Evolutionary conservation across 2,329 filamentous ascomycete genomes (phyloP).

Genomic region (Sporothrix protearum): DNA sequence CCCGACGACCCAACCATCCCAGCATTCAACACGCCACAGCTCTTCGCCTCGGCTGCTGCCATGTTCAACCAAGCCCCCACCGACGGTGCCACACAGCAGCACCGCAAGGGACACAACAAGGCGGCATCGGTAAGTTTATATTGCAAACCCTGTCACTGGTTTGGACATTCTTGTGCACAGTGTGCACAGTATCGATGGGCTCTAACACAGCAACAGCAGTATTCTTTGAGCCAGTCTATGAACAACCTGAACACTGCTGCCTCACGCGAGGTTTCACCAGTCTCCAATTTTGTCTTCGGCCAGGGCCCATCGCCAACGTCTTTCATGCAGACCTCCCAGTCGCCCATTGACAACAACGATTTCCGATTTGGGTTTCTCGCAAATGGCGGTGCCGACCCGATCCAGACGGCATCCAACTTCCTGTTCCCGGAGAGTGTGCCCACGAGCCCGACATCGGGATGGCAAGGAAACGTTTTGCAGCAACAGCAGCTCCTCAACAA

Average conservation of each 20-base stretch:
- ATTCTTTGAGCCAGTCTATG: constrained; percentile 50
- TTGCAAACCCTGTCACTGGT: background rate
- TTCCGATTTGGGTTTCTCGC: constrained; percentile 32
- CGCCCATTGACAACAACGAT: constrained; percentile 42
- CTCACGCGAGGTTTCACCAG: constrained; percentile 55
- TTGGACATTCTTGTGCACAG: background rate
- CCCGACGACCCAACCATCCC: constrained; percentile 28
- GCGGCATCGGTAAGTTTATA: constrained; percentile 41
- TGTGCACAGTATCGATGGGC: constrained; percentile 28
- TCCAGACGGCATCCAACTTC: constrained; percentile 21
- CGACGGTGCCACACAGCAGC: background rate
- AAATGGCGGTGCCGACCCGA: constrained; percentile 13
- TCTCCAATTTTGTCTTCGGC: constrained; percentile 50
- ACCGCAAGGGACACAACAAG: constrained; percentile 38
- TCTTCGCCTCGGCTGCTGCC: constrained; percentile 26
- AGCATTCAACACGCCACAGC: constrained; percentile 19
- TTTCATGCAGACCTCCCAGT: constrained; percentile 47
- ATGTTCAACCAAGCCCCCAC: background rate
- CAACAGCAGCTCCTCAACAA: constrained; percentile 19
- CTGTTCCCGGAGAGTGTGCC: constrained; percentile 26
- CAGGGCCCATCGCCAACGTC: constrained; percentile 51
- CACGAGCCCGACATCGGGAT: constrained; percentile 22
- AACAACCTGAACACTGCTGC: constrained; percentile 45
- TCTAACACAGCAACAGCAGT: constrained; percentile 41
- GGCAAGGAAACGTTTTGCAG: constrained; percentile 22